Evolutionary conservation across 2,329 filamentous ascomycete species (phyloP), one percentile per base, ranked within the genome.

Genomic region (Phaeosphaeriaceae sp.): DNA sequence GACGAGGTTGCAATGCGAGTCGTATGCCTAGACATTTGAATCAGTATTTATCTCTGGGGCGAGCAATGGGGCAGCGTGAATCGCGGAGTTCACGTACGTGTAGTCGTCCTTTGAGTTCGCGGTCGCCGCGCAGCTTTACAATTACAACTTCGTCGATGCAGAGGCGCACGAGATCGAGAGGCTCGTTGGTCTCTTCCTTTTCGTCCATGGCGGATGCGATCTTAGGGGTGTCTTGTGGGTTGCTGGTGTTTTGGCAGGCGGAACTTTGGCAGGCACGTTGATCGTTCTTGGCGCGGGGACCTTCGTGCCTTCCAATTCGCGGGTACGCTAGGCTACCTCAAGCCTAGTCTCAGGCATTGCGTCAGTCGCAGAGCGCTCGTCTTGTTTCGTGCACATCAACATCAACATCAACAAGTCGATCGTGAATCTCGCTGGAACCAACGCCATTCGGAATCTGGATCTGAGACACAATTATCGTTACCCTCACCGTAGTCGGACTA

Each of bases 1-100:
- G 6, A 99, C 92, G 46, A 99, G 81, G 75, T 99, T 99, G 85
- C 96, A 99, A 79, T 99, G 95, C 73, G 92, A 97, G 76, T 99
- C 95, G 77, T 99, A 99, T 55, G 95, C 95, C 95, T 99, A 44
- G 7, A 2, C 17, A 13, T 19, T 3, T 2, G 20, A 15, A 50
- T 71, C 49, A 73, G 65, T 40, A 24, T 47, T n/a, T 21, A 25
- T n/a, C 21, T 7, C n/a, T 22, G 44, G 27, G 21, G 31, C 17
- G 10, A 27, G 10, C 22, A 15, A 9, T n/a, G 22, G 24, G 19
- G 17, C 17, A 44, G 25, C 48, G 48, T 21, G 47, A 48, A 45
- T 51, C 48, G 25, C 5, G 22, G 53, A 41, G 59, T 44, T 51
- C 48, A 71, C 77, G 54, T 81, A 98, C 95, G 80, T 99, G 95